phyloP scores from a whole-genome alignment of 2,329 filamentous ascomycete species.

The Fusarium succisae region DNA sequence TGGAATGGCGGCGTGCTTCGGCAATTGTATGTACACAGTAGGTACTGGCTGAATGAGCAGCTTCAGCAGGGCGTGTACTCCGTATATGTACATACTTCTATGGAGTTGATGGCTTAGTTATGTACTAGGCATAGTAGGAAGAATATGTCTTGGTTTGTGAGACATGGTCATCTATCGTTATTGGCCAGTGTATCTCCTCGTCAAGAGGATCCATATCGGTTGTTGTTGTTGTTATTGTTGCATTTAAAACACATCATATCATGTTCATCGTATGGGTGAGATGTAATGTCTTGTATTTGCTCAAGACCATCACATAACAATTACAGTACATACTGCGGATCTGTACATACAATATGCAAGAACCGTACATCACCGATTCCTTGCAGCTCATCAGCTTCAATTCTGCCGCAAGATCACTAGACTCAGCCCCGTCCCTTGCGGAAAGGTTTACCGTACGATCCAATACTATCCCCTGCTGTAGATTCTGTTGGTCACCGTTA shows the following conservation, averaged over 20 bases:
- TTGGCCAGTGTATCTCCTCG: constrained; percentile 9
- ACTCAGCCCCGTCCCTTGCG: neutral
- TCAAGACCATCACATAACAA: neutral
- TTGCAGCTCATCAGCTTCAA: neutral
- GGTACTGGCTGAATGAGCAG: neutral
- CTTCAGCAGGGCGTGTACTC: neutral
- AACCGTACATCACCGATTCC: neutral
- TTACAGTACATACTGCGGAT: no score
- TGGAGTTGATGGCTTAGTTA: neutral
- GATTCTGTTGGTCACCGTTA: constrained; percentile 1
- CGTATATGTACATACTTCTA: neutral
- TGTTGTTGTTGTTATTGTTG: neutral
- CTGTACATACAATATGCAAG: neutral
- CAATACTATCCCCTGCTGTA: neutral
- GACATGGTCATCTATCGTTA: neutral
- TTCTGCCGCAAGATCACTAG: neutral
- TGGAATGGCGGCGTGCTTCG: constrained; percentile 27
- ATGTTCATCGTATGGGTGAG: neutral
- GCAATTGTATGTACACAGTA: constrained; percentile 1
- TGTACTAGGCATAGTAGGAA: neutral
- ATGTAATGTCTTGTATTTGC: neutral
- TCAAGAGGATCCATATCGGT: neutral
- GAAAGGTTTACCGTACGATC: neutral
- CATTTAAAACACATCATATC: neutral
- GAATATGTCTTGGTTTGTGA: constrained; percentile 5